Evolutionary conservation across 1,139 yeast genomes (phyloP).

Genomic region (Debaryomycetaceae sp.): DNA sequence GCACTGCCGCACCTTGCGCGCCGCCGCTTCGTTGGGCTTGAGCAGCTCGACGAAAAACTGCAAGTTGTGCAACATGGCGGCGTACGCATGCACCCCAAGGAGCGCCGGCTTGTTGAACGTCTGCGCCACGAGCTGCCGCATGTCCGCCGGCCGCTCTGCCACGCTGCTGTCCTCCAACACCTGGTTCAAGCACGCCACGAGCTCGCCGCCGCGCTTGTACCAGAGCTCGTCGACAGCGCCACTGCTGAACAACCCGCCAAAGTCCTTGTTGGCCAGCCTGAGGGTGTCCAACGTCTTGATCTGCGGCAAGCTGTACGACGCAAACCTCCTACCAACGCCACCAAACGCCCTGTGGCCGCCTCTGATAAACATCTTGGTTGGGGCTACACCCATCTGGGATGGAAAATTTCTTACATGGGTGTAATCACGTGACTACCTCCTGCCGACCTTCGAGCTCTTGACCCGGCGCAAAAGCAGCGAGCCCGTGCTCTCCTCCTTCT

Average conservation of each 20-base stretch:
- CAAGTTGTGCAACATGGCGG: slow-evolving; percentile 56
- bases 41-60: slow-evolving; percentile 57
- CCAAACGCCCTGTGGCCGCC: too few relatives aligned
- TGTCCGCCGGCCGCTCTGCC: slow-evolving; percentile 21
- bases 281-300: slow-evolving; percentile 30
- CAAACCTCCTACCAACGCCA: slow-evolving; percentile 16
- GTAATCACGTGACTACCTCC: too few relatives aligned
- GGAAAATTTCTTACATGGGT: too few relatives aligned
- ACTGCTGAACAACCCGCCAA: slow-evolving; percentile 52
- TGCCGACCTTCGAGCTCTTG: slow-evolving; percentile 77
- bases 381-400: too few relatives aligned
- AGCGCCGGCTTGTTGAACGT: slow-evolving; percentile 48
- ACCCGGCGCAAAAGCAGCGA: slow-evolving; percentile 73
- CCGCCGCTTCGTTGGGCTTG: slow-evolving; percentile 24
- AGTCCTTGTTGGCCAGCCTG: slow-evolving; percentile 29
- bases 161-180: slow-evolving; percentile 26
- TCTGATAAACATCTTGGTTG: too few relatives aligned
- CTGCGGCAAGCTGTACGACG: slow-evolving; percentile 27
- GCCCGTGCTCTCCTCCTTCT: slow-evolving; percentile 27
- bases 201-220: slow-evolving; percentile 49
- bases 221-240: slow-evolving; percentile 55
- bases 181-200: slow-evolving; percentile 45
- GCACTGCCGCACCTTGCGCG: slow-evolving; percentile 16
- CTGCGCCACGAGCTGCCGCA: slow-evolving; percentile 33
- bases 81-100: slow-evolving; percentile 47